Evolutionary conservation across 1,284 basidiomycete species (phyloP).

Genomic region (Ceratobasidium theobromae): DNA sequence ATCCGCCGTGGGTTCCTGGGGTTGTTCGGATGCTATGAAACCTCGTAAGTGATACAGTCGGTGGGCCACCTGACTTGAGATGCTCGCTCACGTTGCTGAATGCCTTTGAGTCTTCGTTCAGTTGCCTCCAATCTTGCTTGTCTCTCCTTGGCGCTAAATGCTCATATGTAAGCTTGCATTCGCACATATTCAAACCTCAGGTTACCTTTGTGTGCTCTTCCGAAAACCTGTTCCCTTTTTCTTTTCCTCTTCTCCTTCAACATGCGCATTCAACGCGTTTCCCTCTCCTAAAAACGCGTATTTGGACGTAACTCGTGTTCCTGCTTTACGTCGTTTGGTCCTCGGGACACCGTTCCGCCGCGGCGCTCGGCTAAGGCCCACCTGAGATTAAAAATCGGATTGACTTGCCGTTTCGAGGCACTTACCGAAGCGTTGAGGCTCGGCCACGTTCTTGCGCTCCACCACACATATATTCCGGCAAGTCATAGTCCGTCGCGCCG

Average conservation of each 20-base stretch:
- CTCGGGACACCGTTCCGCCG: conserved; percentile 44
- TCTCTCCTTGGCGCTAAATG: conserved; percentile 64
- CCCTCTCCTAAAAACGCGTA: conserved; percentile 62
- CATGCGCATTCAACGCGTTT: conserved; percentile 50
- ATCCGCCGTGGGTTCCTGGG: background rate
- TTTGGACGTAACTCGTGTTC: conserved; percentile 61
- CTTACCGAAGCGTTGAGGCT: conserved; percentile 9
- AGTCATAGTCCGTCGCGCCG: conserved; percentile 49
- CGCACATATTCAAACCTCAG: background rate
- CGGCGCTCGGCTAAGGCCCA: background rate
- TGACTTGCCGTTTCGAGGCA: background rate
- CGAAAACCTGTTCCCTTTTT: conserved; percentile 60
- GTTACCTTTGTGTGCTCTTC: conserved; percentile 67
- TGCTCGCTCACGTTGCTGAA: conserved; percentile 46
- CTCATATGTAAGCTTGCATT: background rate
- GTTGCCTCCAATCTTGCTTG: conserved; percentile 73
- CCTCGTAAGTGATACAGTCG: too few relatives aligned
- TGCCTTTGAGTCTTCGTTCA: conserved; percentile 56
- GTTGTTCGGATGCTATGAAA: too few relatives aligned
- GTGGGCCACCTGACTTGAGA: too few relatives aligned
- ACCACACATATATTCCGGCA: conserved; percentile 81
- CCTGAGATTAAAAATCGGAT: background rate
- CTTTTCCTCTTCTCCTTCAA: conserved; percentile 47
- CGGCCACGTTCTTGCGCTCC: conserved; percentile 57
- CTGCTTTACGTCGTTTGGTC: conserved; percentile 65